phyloP scores from a whole-genome alignment of 208 protist genomes.

The Leishmania guyanensis region DNA sequence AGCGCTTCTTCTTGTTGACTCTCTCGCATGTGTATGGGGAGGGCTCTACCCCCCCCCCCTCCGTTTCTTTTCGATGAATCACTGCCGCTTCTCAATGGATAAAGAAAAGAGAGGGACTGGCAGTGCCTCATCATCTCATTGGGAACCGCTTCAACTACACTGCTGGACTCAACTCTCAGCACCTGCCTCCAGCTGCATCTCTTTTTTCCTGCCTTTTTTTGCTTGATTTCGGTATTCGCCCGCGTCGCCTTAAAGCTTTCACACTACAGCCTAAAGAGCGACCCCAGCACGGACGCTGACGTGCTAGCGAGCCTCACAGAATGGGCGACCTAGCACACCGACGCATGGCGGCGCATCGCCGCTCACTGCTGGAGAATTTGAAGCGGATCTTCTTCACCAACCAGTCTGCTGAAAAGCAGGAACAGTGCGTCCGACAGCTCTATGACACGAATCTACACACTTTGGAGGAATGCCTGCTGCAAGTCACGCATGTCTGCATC shows the following conservation, averaged over 20 bases:
- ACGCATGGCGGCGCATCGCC: conserved; percentile 34
- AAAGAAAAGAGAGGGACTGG: background rate
- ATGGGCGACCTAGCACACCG: conserved; percentile 13
- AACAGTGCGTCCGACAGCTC: conserved; percentile 54
- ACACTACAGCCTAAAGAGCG: background rate
- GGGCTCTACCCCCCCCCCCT: background rate
- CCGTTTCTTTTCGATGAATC: background rate
- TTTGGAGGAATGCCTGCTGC: conserved; percentile 76
- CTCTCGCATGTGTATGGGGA: background rate
- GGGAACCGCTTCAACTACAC: background rate
- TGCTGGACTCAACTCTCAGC: background rate
- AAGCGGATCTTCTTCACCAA: conserved; percentile 41
- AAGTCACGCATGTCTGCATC: conserved; percentile 84
- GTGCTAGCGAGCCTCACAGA: background rate
- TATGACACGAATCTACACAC: conserved; percentile 53
- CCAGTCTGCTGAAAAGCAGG: conserved; percentile 45
- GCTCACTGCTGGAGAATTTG: conserved; percentile 59
- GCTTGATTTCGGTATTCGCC: background rate
- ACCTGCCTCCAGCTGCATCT: background rate
- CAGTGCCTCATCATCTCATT: background rate
- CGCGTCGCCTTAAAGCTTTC: background rate
- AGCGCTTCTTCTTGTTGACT: background rate
- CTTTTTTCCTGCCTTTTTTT: background rate
- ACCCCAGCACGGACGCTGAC: background rate
- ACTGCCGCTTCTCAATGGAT: background rate